Percentiles rank a stretch among this genome's conserved stretches.
Conservation (phyloP, 768 basidiomycete species). For the Tephrocybe sp. region DNA sequence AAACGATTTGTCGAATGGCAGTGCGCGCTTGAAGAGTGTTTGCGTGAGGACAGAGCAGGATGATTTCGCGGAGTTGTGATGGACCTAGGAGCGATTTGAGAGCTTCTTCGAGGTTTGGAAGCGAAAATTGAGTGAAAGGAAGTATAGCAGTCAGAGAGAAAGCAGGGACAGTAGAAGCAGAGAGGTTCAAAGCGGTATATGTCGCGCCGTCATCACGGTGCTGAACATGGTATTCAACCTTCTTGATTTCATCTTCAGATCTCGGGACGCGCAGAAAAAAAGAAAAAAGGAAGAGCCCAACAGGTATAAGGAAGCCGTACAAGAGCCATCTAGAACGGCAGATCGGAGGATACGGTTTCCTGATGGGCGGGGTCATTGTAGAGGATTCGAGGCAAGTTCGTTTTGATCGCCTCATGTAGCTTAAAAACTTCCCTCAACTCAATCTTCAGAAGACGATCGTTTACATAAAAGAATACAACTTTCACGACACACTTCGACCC, state of each 20-base stretch:
- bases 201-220: slow-evolving; percentile 9
- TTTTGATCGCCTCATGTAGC: no score
- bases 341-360: no score
- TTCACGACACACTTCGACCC: no score
- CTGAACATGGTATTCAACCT: slow-evolving; percentile 1
- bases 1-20: slow-evolving; percentile 32
- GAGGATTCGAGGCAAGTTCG: no score
- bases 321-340: slow-evolving; percentile 7
- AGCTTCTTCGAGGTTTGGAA: slow-evolving; percentile 30
- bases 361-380: no score
- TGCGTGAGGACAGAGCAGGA: slow-evolving; percentile 44
- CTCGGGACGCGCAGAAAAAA: not conserved
- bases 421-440: no score
- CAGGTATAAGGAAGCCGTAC: slow-evolving; percentile 7
- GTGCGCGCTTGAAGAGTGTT: slow-evolving; percentile 34
- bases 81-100: slow-evolving; percentile 40
- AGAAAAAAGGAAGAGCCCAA: slow-evolving; percentile 4
- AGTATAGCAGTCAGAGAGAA: slow-evolving; percentile 48
- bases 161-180: slow-evolving; percentile 13
- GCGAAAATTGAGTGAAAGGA: slow-evolving; percentile 39
- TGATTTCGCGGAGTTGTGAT: slow-evolving; percentile 41
- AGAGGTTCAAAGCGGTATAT: slow-evolving; percentile 5
- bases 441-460: no score
- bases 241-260: not conserved
- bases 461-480: no score